A percentile compares a stretch with the other conserved stretches of the same genome.
phyloP scores from a whole-genome alignment of 164 flowering plant genomes.

The Aristolochia contorta region DNA sequence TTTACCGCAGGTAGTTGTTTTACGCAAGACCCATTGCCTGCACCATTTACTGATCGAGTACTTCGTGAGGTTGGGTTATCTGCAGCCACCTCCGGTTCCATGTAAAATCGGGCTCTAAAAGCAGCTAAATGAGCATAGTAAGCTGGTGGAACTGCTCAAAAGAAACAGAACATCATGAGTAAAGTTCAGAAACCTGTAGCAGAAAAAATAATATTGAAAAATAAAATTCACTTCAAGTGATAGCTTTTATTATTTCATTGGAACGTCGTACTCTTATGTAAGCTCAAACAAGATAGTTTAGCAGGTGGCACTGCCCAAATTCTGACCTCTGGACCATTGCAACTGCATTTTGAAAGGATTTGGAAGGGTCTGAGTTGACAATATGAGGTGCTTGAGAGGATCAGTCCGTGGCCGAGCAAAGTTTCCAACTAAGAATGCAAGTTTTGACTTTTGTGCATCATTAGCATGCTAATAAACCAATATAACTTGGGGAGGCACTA shows the following conservation, averaged over 20 bases:
- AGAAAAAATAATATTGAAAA: no score
- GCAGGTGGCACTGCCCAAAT: background rate
- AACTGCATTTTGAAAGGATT: background rate
- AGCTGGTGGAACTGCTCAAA: slow-evolving; percentile 41
- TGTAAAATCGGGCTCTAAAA: slow-evolving; percentile 47
- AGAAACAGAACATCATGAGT: background rate
- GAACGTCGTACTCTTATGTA: no score
- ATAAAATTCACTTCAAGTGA: no score
- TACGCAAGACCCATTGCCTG: slow-evolving; percentile 11
- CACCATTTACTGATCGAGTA: slow-evolving; percentile 2
- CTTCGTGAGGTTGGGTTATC: slow-evolving; percentile 14
- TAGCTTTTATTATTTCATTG: no score
- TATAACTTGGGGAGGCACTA: no score
- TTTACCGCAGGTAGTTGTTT: slow-evolving; percentile 30
- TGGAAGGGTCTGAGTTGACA: no score
- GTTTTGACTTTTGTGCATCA: no score
- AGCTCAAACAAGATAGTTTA: background rate
- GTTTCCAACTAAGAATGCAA: no score
- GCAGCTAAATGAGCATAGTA: slow-evolving; percentile 63
- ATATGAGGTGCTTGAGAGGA: background rate
- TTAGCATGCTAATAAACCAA: no score
- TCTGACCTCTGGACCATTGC: background rate
- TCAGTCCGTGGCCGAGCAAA: background rate
- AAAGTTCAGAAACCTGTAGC: background rate
- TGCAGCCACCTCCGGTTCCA: slow-evolving; percentile 31